Conservation (phyloP, 208 protist genomes). For the Angomonas ambiguus region DNA sequence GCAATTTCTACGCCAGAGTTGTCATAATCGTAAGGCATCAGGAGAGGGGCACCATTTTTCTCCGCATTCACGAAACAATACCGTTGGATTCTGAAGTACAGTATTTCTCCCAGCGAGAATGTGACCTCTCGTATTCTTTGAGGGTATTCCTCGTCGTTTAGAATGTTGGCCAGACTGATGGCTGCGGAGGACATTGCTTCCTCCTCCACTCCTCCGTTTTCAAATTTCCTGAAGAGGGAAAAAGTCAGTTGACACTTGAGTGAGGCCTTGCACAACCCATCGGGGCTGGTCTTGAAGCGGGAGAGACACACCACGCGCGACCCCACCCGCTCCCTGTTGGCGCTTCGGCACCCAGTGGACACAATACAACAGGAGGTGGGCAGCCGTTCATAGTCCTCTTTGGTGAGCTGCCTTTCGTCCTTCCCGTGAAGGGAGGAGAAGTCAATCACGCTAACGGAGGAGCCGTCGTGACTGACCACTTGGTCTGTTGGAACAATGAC, state of each 20-base stretch:
- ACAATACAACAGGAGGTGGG: conserved; percentile 59
- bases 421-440: conserved; percentile 40
- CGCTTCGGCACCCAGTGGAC: conserved; percentile 29
- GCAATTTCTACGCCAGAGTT: conserved; percentile 16
- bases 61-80: conserved; percentile 42
- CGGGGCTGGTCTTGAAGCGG: conserved; percentile 57
- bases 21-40: conserved; percentile 65
- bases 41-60: conserved; percentile 26
- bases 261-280: conserved; percentile 68
- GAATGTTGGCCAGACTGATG: conserved; percentile 43
- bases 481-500: conserved; percentile 6
- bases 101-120: conserved; percentile 47
- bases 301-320: conserved; percentile 45
- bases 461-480: background rate
- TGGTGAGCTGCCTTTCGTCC: conserved; percentile 37
- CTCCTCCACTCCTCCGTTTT: conserved; percentile 20
- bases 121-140: conserved; percentile 34
- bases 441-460: conserved; percentile 30
- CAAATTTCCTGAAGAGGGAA: conserved; percentile 33
- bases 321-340: conserved; percentile 34
- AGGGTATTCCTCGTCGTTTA: conserved; percentile 50
- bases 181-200: conserved; percentile 21
- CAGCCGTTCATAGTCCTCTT: conserved; percentile 35
- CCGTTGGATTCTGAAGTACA: conserved; percentile 51
- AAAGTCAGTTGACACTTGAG: conserved; percentile 61